These are phyloP conservation scores for Podila epicladia DNA, from an alignment of 192 early-diverging fungal genomes.

Conservation along the genomic window DNA sequence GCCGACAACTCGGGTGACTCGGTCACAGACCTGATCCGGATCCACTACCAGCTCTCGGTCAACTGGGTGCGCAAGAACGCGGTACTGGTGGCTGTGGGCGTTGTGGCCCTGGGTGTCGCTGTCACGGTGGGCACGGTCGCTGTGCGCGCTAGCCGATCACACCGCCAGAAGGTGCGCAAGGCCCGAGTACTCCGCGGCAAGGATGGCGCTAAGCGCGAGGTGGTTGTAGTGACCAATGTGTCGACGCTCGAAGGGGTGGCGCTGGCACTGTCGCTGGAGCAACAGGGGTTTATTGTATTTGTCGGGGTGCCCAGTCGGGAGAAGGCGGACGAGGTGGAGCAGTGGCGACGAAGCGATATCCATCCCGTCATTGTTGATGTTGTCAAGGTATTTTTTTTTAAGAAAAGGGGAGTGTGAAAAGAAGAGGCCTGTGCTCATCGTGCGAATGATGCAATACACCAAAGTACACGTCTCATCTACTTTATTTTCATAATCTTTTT, in stretches of 20 bases:
- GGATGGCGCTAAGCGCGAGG: slow-evolving; percentile 23
- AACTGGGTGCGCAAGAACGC: slow-evolving; percentile 35
- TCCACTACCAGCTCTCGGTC: slow-evolving; percentile 23
- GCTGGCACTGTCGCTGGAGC: slow-evolving; percentile 30
- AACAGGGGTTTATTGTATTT: slow-evolving; percentile 48
- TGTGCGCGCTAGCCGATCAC: slow-evolving; percentile 3
- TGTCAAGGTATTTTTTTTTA: slow-evolving; percentile 20
- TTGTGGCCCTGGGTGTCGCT: slow-evolving; percentile 1
- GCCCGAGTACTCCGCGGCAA: slow-evolving; percentile 13
- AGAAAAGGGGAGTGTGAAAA: not conserved
- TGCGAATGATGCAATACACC: not conserved
- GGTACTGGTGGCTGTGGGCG: not conserved
- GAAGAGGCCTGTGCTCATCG: too few relatives aligned
- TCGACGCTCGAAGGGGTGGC: slow-evolving; percentile 22
- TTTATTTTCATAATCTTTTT: not conserved
- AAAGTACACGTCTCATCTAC: not conserved
- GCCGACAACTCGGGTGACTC: slow-evolving; percentile 4
- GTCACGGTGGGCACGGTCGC: slow-evolving; percentile 23
- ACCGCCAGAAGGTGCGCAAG: slow-evolving; percentile 8
- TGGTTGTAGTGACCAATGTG: slow-evolving; percentile 22
- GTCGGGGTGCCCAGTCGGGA: slow-evolving; percentile 24
- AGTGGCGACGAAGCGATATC: slow-evolving; percentile 22
- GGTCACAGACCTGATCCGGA: slow-evolving; percentile 21
- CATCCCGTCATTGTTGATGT: slow-evolving; percentile 29
- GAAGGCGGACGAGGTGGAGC: slow-evolving; percentile 16